These are phyloP conservation scores for Porodaedalea pini DNA, from an alignment of 1,284 basidiomycete genomes.

Conservation along the genomic window DNA sequence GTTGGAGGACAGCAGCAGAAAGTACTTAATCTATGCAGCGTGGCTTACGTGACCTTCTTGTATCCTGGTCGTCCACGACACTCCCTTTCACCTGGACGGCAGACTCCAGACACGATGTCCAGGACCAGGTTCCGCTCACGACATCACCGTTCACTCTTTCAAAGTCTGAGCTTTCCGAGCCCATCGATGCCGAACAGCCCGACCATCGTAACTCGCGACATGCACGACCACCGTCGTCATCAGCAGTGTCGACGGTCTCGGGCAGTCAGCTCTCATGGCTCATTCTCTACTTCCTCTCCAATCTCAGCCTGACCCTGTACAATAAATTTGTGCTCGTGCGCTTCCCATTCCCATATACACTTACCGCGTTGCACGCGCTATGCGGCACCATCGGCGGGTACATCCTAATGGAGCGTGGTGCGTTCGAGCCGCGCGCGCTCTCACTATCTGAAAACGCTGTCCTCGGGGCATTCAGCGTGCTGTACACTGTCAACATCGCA, in stretches of 20 bases:
- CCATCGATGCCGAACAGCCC: neutral
- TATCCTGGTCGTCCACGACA: neutral
- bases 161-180: neutral
- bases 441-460: conserved; percentile 56
- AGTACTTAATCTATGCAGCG: neutral
- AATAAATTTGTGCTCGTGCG: conserved; percentile 87
- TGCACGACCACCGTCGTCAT: neutral
- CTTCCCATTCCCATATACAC: conserved; percentile 91
- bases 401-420: conserved; percentile 54
- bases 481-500: conserved; percentile 91
- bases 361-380: conserved; percentile 84
- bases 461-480: conserved; percentile 74
- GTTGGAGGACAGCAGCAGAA: neutral
- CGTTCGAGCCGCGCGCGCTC: conserved; percentile 61
- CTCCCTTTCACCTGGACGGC: neutral
- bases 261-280: conserved; percentile 49
- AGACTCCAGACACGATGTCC: conserved; percentile 2
- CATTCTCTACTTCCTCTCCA: conserved; percentile 81
- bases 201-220: conserved; percentile 1
- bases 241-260: neutral
- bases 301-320: conserved; percentile 85
- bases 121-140: conserved; percentile 6
- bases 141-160: neutral
- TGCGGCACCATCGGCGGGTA: conserved; percentile 81
- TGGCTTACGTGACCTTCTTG: conserved; percentile 8